A percentile compares a stretch with the other conserved stretches of the same genome.
These are phyloP conservation scores for Lactarius deliciosus DNA, from an alignment of 768 basidiomycete genomes.

Conservation along the genomic window DNA sequence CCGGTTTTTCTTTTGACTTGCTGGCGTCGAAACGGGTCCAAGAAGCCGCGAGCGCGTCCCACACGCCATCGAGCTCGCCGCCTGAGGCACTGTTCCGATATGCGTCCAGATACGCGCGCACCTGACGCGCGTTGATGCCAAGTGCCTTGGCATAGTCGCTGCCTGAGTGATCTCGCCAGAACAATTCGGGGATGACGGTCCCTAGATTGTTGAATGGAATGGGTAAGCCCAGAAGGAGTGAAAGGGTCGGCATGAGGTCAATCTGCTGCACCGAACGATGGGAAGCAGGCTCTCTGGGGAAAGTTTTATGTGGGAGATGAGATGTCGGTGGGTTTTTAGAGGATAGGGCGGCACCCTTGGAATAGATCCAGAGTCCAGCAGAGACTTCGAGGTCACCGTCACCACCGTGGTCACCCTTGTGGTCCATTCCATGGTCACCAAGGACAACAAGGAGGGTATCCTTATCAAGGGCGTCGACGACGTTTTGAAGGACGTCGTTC, in stretches of 20 bases:
- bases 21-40: constrained; percentile 16
- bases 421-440: constrained; percentile 98
- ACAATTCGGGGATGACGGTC: constrained; percentile 86
- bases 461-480: constrained; percentile 75
- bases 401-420: constrained; percentile 92
- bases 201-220: constrained; percentile 97
- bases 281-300: constrained; percentile 54
- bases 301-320: constrained; percentile 53
- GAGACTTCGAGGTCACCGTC: constrained; percentile 85
- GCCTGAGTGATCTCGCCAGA: constrained; percentile 52
- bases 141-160: constrained; percentile 57
- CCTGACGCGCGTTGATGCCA: constrained; percentile 68
- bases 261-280: constrained; percentile 86
- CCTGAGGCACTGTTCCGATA: constrained; percentile 74
- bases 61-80: constrained; percentile 67
- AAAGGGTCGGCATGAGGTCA: constrained; percentile 85
- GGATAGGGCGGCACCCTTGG: constrained; percentile 61
- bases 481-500: constrained; percentile 70
- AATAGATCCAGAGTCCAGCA: constrained; percentile 89
- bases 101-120: constrained; percentile 69
- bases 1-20: constrained; percentile 13
- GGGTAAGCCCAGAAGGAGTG: constrained; percentile 86
- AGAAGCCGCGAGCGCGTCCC: constrained; percentile 47
- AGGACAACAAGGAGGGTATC: constrained; percentile 89
- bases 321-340: constrained; percentile 37